Conservation (phyloP, 352 stramenopile species). For the Phytopythium aichiense region DNA sequence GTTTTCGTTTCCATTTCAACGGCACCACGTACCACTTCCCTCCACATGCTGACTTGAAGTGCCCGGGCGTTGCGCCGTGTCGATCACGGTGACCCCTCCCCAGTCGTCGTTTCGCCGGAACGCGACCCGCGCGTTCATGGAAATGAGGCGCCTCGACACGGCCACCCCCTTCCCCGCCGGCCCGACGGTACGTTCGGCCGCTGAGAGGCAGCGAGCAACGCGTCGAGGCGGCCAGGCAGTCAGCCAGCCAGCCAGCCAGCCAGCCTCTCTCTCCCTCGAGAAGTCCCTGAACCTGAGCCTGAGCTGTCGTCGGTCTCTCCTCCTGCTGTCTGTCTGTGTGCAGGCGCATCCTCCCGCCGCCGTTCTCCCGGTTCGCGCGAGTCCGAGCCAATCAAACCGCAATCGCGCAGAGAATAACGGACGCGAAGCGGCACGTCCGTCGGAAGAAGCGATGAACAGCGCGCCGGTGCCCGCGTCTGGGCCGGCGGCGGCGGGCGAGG, state of each 20-base stretch:
- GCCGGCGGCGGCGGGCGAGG: neutral
- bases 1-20: neutral
- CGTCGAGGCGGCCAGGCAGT: too few species aligned
- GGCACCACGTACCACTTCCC: neutral
- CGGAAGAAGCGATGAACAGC: neutral
- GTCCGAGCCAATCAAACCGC: constrained; percentile 1
- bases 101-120: constrained; percentile 1
- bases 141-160: constrained; percentile 24
- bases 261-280: too few species aligned
- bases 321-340: neutral
- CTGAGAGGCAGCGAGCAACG: too few species aligned
- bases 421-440: neutral
- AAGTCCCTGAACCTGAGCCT: too few species aligned
- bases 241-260: too few species aligned
- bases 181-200: neutral
- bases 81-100: neutral
- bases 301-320: neutral
- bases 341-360: neutral
- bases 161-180: neutral
- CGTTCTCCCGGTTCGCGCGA: neutral
- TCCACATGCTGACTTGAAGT: neutral
- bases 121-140: constrained; percentile 30
- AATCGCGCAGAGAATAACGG: neutral
- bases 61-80: neutral
- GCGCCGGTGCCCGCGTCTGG: neutral